phyloP scores from a whole-genome alignment of 768 basidiomycete species.

The Kwoniella dendrophila region DNA sequence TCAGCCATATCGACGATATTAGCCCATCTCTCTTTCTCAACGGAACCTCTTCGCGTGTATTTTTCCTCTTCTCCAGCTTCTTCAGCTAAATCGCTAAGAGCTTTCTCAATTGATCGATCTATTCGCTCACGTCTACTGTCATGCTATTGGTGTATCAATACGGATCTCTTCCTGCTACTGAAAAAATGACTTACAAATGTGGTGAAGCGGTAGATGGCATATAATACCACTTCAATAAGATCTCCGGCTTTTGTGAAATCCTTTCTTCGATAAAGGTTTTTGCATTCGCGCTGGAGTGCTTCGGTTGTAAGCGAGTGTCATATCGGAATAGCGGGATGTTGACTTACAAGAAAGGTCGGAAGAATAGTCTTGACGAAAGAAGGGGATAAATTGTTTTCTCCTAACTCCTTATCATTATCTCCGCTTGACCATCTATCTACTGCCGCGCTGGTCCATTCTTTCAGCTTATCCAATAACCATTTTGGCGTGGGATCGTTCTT shows the following conservation, averaged over 20 bases:
- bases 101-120: not conserved
- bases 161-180: not conserved
- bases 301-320: not conserved
- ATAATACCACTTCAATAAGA: slow-evolving; percentile 19
- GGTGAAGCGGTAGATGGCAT: slow-evolving; percentile 21
- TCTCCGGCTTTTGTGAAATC: not conserved
- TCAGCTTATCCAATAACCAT: slow-evolving; percentile 22
- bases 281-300: not conserved
- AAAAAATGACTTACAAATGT: slow-evolving; percentile 12
- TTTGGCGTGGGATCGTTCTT: slow-evolving; percentile 15
- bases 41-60: slow-evolving; percentile 3
- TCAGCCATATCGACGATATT: slow-evolving; percentile 34
- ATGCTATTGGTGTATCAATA: slow-evolving; percentile 1
- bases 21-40: slow-evolving; percentile 8
- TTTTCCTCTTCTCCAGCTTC: slow-evolving; percentile 11
- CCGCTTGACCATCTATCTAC: slow-evolving; percentile 14
- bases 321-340: no score
- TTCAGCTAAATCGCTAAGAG: slow-evolving; percentile 14
- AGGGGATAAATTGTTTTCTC: slow-evolving; percentile 15
- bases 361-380: slow-evolving; percentile 2
- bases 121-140: slow-evolving; percentile 16
- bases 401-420: slow-evolving; percentile 15
- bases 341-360: slow-evolving; percentile 20
- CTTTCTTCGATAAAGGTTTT: not conserved
- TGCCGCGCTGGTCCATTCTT: slow-evolving; percentile 18